These are phyloP conservation scores for Eragrostis nindensis DNA, from an alignment of 176 grass and related monocot species.

Conservation along the genomic window DNA sequence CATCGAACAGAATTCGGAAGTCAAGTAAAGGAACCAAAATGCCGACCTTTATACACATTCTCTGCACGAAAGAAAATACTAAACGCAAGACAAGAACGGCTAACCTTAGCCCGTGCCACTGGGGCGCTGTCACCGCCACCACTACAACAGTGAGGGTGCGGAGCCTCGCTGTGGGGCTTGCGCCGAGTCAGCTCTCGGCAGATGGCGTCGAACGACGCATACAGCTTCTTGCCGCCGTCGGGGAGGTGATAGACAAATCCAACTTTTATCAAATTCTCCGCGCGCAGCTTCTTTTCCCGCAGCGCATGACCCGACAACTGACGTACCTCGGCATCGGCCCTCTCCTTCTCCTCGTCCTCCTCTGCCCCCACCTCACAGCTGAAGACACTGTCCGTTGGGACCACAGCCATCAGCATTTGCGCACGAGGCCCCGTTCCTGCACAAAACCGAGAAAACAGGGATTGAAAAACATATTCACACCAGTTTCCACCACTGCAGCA, in stretches of 20 bases:
- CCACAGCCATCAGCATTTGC: conserved; percentile 39
- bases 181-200: conserved; percentile 42
- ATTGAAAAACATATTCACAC: no score
- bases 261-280: neutral
- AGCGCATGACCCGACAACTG: neutral
- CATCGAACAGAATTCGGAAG: conserved; percentile 26
- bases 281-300: conserved; percentile 33
- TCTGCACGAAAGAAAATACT: neutral
- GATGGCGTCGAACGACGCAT: neutral
- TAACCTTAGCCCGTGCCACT: neutral
- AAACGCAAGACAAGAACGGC: neutral
- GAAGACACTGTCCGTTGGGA: neutral
- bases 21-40: neutral
- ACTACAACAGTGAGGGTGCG: neutral
- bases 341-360: neutral
- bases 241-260: neutral
- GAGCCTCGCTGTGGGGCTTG: neutral
- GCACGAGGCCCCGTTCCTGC: neutral
- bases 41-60: neutral
- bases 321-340: neutral
- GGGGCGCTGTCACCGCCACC: neutral
- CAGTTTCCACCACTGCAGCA: no score
- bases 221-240: conserved; percentile 48
- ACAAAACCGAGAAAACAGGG: no score
- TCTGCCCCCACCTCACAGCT: neutral